These are phyloP conservation scores for Boletales sp. DNA, from an alignment of 768 basidiomycete species.

Conservation along the genomic window DNA sequence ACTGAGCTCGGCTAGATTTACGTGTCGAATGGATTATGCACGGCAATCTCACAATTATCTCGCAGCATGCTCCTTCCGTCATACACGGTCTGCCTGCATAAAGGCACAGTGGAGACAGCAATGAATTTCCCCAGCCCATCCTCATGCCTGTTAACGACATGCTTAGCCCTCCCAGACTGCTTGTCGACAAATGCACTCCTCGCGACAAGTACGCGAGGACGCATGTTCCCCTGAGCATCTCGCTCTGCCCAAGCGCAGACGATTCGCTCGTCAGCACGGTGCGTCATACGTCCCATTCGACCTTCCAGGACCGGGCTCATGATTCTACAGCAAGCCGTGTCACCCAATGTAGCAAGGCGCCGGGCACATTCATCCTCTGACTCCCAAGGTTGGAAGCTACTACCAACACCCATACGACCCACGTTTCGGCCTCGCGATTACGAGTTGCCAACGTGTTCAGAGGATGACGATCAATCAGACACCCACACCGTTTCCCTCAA, in stretches of 20 bases:
- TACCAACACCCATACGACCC: constrained; percentile 33
- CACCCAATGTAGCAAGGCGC: constrained; percentile 18
- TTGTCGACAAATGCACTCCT: constrained; percentile 33
- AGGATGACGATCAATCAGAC: constrained; percentile 27
- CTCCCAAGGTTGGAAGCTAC: constrained; percentile 30
- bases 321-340: constrained; percentile 12
- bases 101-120: constrained; percentile 12
- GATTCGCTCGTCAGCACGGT: constrained; percentile 25
- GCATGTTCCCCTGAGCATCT: constrained; percentile 24
- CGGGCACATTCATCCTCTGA: constrained; percentile 33
- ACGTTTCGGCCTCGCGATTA: constrained; percentile 33
- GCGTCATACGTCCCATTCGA: neutral
- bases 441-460: constrained; percentile 26
- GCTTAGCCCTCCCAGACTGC: constrained; percentile 23
- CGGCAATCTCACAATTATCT: constrained; percentile 15
- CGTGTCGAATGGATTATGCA: constrained; percentile 16
- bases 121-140: neutral
- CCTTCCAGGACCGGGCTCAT: neutral
- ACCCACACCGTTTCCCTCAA: constrained; percentile 27
- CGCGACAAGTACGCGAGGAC: constrained; percentile 33
- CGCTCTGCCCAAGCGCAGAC: constrained; percentile 26
- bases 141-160: constrained; percentile 8
- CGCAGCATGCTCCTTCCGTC: constrained; percentile 7
- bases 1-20: constrained; percentile 22
- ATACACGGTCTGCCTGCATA: constrained; percentile 16